Percentiles rank a stretch among this genome's conserved stretches.
These are phyloP conservation scores for Calamus simplicifolius DNA, from an alignment of 176 grass and related monocot species.

Conservation along the genomic window DNA sequence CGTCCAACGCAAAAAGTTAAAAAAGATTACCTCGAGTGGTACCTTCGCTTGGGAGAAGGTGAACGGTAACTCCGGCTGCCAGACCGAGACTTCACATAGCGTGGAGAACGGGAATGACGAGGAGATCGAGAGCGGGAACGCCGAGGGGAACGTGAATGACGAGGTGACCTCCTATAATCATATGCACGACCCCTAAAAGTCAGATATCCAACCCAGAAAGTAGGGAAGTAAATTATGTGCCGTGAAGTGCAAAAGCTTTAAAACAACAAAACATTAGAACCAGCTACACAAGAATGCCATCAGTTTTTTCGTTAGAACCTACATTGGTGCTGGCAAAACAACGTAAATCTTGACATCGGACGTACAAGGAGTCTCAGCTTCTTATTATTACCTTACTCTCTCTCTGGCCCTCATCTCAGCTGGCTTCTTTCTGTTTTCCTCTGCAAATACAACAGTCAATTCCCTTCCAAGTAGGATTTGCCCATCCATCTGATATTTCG, in stretches of 20 bases:
- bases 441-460: conserved; percentile 81
- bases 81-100: conserved; percentile 1
- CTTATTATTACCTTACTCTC: conserved; percentile 45
- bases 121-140: conserved; percentile 9
- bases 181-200: conserved; percentile 3
- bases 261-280: too few relatives aligned
- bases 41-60: conserved; percentile 7
- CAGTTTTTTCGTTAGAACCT: too few relatives aligned
- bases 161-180: conserved; percentile 1
- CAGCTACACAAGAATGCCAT: too few relatives aligned
- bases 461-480: conserved; percentile 72
- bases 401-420: conserved; percentile 63
- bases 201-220: not conserved
- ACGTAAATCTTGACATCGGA: too few relatives aligned
- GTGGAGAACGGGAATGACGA: conserved; percentile 5
- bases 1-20: too few relatives aligned
- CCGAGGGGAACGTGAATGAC: conserved; percentile 9
- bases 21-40: conserved; percentile 2
- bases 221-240: too few relatives aligned
- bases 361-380: too few relatives aligned
- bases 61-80: not conserved
- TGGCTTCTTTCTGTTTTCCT: conserved; percentile 91
- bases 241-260: too few relatives aligned
- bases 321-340: too few relatives aligned
- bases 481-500: conserved; percentile 86